Evolutionary conservation across 768 basidiomycete species (phyloP).

Genomic region (Leccinellum luteum): DNA sequence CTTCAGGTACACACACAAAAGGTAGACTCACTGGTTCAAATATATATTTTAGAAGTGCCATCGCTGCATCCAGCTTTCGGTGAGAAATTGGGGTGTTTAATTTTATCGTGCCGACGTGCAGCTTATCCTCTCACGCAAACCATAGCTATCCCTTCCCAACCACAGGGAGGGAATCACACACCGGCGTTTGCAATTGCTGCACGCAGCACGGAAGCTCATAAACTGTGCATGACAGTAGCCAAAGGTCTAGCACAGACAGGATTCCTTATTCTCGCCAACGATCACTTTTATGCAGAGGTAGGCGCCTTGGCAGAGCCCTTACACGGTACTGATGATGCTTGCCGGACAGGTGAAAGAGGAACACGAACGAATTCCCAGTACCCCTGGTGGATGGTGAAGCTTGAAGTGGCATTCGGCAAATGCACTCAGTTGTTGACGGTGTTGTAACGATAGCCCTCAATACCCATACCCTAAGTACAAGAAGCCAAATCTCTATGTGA

Average conservation of each 20-base stretch:
- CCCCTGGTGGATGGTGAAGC: background rate
- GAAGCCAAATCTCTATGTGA: slow-evolving; percentile 4
- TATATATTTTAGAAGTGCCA: slow-evolving; percentile 42
- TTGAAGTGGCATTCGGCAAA: background rate
- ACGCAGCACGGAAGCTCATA: slow-evolving; percentile 58
- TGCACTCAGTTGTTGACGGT: background rate
- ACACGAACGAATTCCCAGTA: slow-evolving; percentile 13
- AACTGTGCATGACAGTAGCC: slow-evolving; percentile 50
- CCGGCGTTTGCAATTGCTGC: slow-evolving; percentile 62
- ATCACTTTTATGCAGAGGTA: slow-evolving; percentile 56
- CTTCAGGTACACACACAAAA: slow-evolving; percentile 1
- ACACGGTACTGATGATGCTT: background rate
- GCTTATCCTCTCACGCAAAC: slow-evolving; percentile 26
- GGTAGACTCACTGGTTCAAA: slow-evolving; percentile 10
- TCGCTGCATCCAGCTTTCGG: slow-evolving; percentile 64
- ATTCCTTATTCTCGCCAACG: slow-evolving; percentile 56
- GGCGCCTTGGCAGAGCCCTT: background rate
- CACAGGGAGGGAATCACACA: slow-evolving; percentile 75
- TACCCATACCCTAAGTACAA: slow-evolving; percentile 11
- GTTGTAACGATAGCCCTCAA: slow-evolving; percentile 16
- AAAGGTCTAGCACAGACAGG: slow-evolving; percentile 64
- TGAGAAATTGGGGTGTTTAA: slow-evolving; percentile 28
- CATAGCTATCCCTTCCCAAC: slow-evolving; percentile 68
- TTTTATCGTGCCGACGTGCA: background rate
- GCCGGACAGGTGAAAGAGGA: slow-evolving; percentile 25